These are phyloP conservation scores for Endocladia muricata DNA, from an alignment of 31 red algal species.

Conservation along the genomic window DNA sequence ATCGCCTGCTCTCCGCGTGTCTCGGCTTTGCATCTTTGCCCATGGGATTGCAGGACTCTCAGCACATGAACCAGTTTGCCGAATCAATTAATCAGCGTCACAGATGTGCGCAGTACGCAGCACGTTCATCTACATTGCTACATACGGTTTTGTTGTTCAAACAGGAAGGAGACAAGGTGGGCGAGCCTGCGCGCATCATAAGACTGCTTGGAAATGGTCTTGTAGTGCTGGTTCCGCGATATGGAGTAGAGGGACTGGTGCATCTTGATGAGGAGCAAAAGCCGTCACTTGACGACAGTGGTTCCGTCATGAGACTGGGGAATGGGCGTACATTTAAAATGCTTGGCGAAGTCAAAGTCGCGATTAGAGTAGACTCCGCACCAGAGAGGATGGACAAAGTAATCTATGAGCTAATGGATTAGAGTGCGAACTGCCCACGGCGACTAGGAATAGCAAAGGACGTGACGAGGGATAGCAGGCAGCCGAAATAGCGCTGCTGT, in stretches of 20 bases:
- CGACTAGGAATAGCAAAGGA: no score
- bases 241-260: slow-evolving; percentile 90
- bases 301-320: slow-evolving; percentile 33
- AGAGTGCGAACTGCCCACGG: no score
- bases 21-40: slow-evolving; percentile 77
- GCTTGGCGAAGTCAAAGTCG: slow-evolving; percentile 59
- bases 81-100: slow-evolving; percentile 93
- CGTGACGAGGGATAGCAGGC: no score
- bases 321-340: slow-evolving; percentile 47
- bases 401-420: slow-evolving; percentile 61
- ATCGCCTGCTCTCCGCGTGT: slow-evolving; percentile 84
- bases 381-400: slow-evolving; percentile 72
- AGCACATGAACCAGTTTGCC: slow-evolving; percentile 76
- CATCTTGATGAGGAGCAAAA: slow-evolving; percentile 61
- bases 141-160: slow-evolving; percentile 82
- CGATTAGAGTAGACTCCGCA: slow-evolving; percentile 68
- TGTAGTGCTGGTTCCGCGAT: slow-evolving; percentile 86
- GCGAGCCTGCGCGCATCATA: slow-evolving; percentile 79
- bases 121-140: slow-evolving; percentile 69
- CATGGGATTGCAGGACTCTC: slow-evolving; percentile 51
- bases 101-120: slow-evolving; percentile 84
- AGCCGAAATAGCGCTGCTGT: no score
- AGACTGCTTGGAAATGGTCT: slow-evolving; percentile 83
- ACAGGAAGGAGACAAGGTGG: slow-evolving; percentile 41
- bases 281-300: slow-evolving; percentile 40